Evolutionary conservation across 2,329 filamentous ascomycete species (phyloP).

Genomic region (Ascocoryne sarcoides): DNA sequence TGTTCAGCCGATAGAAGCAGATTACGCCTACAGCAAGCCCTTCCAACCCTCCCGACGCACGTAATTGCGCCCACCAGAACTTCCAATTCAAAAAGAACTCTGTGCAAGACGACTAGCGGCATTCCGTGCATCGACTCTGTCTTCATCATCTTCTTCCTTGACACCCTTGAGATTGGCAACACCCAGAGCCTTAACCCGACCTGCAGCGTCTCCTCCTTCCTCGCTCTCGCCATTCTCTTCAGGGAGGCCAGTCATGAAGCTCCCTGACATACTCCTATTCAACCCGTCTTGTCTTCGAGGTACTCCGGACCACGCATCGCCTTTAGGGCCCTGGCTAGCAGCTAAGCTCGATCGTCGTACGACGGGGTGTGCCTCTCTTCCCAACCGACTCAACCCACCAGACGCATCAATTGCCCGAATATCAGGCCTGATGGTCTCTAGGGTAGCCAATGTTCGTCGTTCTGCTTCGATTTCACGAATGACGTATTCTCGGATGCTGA

Average conservation of each 20-base stretch:
- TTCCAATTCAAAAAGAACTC: not conserved
- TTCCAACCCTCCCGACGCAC: not conserved
- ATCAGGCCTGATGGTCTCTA: conserved; percentile 91
- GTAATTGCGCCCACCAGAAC: no score
- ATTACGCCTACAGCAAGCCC: not conserved
- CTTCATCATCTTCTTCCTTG: conserved; percentile 79
- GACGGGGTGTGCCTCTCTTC: conserved; percentile 75
- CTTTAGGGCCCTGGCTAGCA: conserved; percentile 88
- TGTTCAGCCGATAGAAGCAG: not conserved
- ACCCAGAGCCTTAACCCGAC: conserved; percentile 24
- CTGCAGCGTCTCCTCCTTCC: conserved; percentile 37
- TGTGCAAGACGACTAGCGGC: conserved; percentile 80
- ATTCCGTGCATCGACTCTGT: conserved; percentile 90
- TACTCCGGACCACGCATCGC: conserved; percentile 96
- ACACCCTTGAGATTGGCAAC: conserved; percentile 43
- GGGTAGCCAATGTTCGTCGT: conserved; percentile 77
- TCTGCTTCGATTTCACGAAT: conserved; percentile 93
- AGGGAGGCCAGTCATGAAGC: conserved; percentile 53
- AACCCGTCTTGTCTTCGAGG: conserved; percentile 68
- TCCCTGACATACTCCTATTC: conserved; percentile 67
- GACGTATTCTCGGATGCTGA: conserved; percentile 84
- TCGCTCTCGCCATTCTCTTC: conserved; percentile 53
- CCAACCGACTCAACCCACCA: conserved; percentile 81
- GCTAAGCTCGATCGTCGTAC: conserved; percentile 67
- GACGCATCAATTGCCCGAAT: conserved; percentile 87